These are phyloP conservation scores for Colletotrichum salicis DNA, from an alignment of 2,329 filamentous ascomycete genomes.

Conservation along the genomic window DNA sequence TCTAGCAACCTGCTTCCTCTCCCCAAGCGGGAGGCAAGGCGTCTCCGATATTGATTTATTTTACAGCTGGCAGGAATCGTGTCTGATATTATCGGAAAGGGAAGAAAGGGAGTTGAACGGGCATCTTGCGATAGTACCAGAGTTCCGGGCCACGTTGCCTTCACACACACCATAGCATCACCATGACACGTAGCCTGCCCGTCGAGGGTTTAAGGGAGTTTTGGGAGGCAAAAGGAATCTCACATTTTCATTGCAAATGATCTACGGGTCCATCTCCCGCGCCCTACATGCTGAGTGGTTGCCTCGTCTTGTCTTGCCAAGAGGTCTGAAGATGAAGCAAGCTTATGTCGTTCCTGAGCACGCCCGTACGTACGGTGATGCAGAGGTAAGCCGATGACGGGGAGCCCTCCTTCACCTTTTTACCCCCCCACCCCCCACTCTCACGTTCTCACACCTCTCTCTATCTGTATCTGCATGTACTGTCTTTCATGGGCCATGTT, in stretches of 20 bases:
- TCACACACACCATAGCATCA: background rate
- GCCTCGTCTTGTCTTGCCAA: conserved; percentile 4
- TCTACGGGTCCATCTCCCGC: background rate
- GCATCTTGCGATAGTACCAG: background rate
- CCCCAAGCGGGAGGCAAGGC: background rate
- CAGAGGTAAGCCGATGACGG: background rate
- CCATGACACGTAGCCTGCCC: background rate
- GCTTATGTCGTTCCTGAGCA: background rate
- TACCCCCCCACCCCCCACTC: background rate
- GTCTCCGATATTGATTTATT: conserved; percentile 3
- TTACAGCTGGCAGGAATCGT: background rate
- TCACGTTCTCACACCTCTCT: background rate
- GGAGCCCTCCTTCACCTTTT: background rate
- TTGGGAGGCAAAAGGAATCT: background rate
- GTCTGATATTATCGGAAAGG: background rate
- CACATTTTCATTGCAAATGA: background rate
- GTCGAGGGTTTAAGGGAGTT: background rate
- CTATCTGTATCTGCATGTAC: background rate
- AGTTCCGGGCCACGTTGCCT: background rate
- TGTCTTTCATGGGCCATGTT: background rate
- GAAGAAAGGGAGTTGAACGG: conserved; percentile 5
- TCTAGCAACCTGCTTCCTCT: background rate
- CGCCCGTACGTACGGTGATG: background rate
- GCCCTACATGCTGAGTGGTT: background rate
- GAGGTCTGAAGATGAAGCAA: background rate